These are phyloP conservation scores for Debaryomyces sp. DNA, from an alignment of 1,139 yeast species.

Conservation along the genomic window DNA sequence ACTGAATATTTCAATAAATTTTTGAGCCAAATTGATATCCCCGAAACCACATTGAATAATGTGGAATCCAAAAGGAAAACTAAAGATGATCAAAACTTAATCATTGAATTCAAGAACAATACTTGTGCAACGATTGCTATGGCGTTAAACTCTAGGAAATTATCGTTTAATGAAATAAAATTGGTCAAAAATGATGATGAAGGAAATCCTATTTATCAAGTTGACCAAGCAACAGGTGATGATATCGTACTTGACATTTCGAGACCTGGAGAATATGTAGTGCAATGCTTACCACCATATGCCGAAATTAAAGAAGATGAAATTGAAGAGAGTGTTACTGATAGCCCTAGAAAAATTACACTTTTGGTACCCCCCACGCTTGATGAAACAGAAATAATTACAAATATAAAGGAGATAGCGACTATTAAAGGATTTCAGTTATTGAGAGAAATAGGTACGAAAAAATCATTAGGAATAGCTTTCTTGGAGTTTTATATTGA, in stretches of 20 bases:
- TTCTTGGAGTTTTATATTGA: conserved; percentile 38
- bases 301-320: conserved; percentile 19
- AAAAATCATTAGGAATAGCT: conserved; percentile 41
- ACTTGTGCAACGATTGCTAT: conserved; percentile 62
- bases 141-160: conserved; percentile 44
- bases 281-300: conserved; percentile 31
- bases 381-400: conserved; percentile 30
- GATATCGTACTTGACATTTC: conserved; percentile 31
- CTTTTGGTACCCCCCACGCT: conserved; percentile 26
- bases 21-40: conserved; percentile 39
- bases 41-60: conserved; percentile 31
- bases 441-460: conserved; percentile 40
- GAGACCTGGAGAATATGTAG: conserved; percentile 69
- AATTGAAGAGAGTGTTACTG: conserved; percentile 30
- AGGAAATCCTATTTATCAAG: conserved; percentile 11
- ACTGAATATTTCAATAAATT: conserved; percentile 46
- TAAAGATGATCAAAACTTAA: conserved; percentile 38
- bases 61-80: conserved; percentile 38
- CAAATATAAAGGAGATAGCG: conserved; percentile 25
- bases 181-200: conserved; percentile 22
- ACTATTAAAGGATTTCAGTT: conserved; percentile 32
- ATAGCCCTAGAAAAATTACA: conserved; percentile 41
- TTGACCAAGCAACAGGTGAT: conserved; percentile 15
- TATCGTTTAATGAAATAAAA: conserved; percentile 31
- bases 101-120: conserved; percentile 56